Percentiles rank a stretch among this genome's conserved stretches.
phyloP scores from a whole-genome alignment of 495 filamentous ascomycete genomes.

The Penicillium antarcticum region DNA sequence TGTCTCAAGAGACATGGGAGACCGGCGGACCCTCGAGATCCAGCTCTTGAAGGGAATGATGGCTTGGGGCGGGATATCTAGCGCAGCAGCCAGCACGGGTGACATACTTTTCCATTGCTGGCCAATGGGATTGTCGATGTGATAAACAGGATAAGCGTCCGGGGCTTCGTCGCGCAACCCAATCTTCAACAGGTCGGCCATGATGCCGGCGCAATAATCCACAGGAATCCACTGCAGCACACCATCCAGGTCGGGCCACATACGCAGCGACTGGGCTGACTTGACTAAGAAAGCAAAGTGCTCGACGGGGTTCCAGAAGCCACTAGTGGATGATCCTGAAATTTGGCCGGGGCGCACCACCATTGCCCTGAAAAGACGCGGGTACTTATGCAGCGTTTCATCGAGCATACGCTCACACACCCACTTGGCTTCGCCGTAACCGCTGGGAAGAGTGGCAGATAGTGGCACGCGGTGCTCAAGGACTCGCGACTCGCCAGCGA shows the following conservation, averaged over 20 bases:
- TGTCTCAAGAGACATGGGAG: conserved; percentile 17
- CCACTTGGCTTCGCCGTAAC: conserved; percentile 50
- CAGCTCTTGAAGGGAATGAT: conserved; percentile 47
- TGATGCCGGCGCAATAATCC: conserved; percentile 37
- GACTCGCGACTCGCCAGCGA: conserved; percentile 24
- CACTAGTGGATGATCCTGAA: conserved; percentile 44
- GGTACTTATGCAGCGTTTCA: conserved; percentile 21
- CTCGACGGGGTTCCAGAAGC: conserved; percentile 53
- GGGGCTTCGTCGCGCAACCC: too few species aligned
- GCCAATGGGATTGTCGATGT: conserved; percentile 53
- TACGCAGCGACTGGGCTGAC: conserved; percentile 43
- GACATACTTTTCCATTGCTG: conserved; percentile 48
- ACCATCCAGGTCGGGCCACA: conserved; percentile 42
- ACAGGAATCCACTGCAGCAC: conserved; percentile 45
- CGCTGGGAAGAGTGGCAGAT: conserved; percentile 14
- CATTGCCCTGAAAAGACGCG: conserved; percentile 6
- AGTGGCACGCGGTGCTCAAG: conserved; percentile 14
- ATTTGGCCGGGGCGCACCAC: conserved; percentile 47
- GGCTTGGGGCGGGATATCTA: conserved; percentile 31
- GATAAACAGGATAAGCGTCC: conserved; percentile 45
- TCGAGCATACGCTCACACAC: conserved; percentile 42
- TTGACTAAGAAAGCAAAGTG: conserved; percentile 51
- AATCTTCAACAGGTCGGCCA: conserved; percentile 34
- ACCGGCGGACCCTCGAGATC: conserved; percentile 38
- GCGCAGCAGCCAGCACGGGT: conserved; percentile 34